Evolutionary conservation across 169 alveolate species (phyloP).

Genomic region (Plasmodium vinckei): DNA sequence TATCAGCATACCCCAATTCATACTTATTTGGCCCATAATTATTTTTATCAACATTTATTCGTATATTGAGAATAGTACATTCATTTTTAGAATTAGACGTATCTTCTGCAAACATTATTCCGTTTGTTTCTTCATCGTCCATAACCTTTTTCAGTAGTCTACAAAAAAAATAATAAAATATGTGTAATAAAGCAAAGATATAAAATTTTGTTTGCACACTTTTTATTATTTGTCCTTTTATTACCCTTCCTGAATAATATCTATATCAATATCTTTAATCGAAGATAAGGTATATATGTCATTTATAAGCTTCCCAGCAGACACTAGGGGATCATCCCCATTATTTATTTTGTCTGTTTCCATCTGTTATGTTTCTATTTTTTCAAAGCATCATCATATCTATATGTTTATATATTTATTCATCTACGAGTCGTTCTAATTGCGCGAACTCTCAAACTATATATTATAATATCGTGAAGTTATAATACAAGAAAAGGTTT

Average conservation of each 20-base stretch:
- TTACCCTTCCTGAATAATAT: slow-evolving; percentile 72
- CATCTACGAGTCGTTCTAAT: not conserved
- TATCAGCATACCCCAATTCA: slow-evolving; percentile 43
- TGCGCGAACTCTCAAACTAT: not conserved
- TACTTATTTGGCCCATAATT: slow-evolving; percentile 17
- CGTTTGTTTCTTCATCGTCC: slow-evolving; percentile 62
- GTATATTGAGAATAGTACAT: slow-evolving; percentile 41
- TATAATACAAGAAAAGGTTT: not conserved
- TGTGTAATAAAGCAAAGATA: not conserved
- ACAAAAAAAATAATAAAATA: not conserved
- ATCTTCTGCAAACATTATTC: slow-evolving; percentile 53
- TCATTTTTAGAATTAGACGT: slow-evolving; percentile 17
- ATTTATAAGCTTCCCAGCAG: slow-evolving; percentile 45
- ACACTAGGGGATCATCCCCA: slow-evolving; percentile 23
- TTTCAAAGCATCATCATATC: slow-evolving; percentile 9
- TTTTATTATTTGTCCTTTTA: not conserved
- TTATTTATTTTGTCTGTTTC: slow-evolving; percentile 9
- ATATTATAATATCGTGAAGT: not conserved
- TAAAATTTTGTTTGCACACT: not conserved
- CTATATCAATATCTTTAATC: slow-evolving; percentile 53
- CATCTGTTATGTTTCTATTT: slow-evolving; percentile 1
- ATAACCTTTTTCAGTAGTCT: slow-evolving; percentile 56
- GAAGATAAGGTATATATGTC: slow-evolving; percentile 26
- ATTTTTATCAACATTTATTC: slow-evolving; percentile 13
- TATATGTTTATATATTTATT: not conserved